phyloP scores from a whole-genome alignment of 345 rosid species.

The Salix suchowensis region DNA sequence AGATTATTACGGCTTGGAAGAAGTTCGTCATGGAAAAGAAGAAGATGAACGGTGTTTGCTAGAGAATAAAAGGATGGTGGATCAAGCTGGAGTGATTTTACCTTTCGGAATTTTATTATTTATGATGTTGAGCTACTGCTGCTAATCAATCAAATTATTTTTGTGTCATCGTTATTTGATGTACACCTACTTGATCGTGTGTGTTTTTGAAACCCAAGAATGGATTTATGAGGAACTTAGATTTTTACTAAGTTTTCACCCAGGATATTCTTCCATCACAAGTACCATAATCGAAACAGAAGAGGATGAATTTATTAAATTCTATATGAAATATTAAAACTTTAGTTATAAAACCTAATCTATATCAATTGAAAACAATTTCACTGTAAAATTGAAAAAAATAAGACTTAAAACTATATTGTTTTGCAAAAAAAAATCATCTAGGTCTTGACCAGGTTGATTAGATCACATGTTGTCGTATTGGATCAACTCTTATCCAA shows the following conservation, averaged over 20 bases:
- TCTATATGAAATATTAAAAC: too few species aligned
- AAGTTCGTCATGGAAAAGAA: slow-evolving; percentile 21
- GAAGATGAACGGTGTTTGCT: slow-evolving; percentile 41
- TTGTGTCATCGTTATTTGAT: neutral
- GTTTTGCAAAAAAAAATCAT: too few species aligned
- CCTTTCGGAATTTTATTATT: neutral
- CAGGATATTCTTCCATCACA: neutral
- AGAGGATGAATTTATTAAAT: too few species aligned
- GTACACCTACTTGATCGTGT: neutral
- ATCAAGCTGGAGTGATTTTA: neutral
- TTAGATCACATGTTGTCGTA: too few species aligned
- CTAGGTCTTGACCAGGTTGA: too few species aligned
- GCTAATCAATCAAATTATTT: neutral
- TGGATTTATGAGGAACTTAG: neutral
- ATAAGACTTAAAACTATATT: too few species aligned
- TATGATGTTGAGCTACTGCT: neutral
- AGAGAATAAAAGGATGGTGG: neutral
- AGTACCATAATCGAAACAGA: neutral
- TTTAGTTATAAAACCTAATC: too few species aligned
- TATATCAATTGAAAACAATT: too few species aligned
- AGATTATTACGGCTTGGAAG: slow-evolving; percentile 21
- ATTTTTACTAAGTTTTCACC: neutral
- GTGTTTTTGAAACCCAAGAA: neutral
- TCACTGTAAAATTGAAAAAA: too few species aligned
- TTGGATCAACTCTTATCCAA: too few species aligned